Base-by-base conservation (phyloP, 1,139 yeast species). In the Pneumocystis sp. region DNA sequence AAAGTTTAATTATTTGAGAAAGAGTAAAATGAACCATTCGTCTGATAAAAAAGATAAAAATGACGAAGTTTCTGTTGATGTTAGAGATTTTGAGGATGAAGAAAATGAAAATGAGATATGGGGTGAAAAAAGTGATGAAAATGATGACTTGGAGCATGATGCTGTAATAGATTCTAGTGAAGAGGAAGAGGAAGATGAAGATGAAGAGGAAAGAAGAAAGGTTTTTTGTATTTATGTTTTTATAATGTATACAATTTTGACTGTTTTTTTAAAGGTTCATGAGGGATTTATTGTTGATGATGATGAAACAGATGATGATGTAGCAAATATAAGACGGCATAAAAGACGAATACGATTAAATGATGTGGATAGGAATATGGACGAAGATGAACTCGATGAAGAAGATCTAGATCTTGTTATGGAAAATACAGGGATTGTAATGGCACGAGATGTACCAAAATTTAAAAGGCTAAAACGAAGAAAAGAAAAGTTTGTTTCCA, bases 281-380 rank as follows among this genome's bases (percentile, higher is more conserved):
- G 96, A 89, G 70, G 97, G 97, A 0, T 90, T 91, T 76, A 91
- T 91, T 73, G 97, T 90, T 15, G 97, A 89, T 71, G 96, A 89
- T 71, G 96, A 87, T 65, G 89, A 83, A 21, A 87, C 74, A 50
- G 79, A 78, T 4, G 81, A 77, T 63, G 76, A 76, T 75, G 74
- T 77, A 80, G 78, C 77, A 78, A 77, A 74, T 75, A 76, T 78
- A 78, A 76, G 70, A 69, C 76, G 69, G 68, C 63, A 70, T 67
- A 68, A 68, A 69, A 64, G 72, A 70, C 66, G 67, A 69, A 68
- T 70, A 68, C 34, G 67, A 63, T 2, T 66, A 59, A 21, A 67
- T 66, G 31, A 65, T 63, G 17, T 67, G 65, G n/a, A 67, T 73
- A 65, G 75, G 75, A 71, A 64, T 71, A 70, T 42, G 60, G 70